These are phyloP conservation scores for Gossypium thurberi DNA, from an alignment of 345 rosid species.

Conservation along the genomic window DNA sequence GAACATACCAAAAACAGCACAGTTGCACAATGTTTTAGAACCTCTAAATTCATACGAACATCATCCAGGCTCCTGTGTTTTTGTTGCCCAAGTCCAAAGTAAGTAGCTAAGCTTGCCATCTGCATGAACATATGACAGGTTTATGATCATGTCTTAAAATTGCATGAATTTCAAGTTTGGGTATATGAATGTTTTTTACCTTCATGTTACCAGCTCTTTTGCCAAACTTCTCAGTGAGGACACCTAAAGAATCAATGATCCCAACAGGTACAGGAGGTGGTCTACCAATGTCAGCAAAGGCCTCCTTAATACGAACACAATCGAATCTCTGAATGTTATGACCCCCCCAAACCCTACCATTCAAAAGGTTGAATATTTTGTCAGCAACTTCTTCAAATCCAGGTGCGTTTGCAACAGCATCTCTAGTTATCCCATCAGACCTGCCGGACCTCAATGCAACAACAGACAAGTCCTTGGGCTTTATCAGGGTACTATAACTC, in stretches of 20 bases:
- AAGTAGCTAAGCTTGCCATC: slow-evolving; percentile 91
- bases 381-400: slow-evolving; percentile 62
- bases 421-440: slow-evolving; percentile 63
- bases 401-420: slow-evolving; percentile 57
- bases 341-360: slow-evolving; percentile 94
- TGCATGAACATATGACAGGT: slow-evolving; percentile 6
- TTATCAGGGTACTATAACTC: slow-evolving; percentile 61
- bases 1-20: slow-evolving; percentile 74
- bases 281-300: slow-evolving; percentile 56
- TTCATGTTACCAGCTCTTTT: slow-evolving; percentile 91
- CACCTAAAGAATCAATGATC: slow-evolving; percentile 74
- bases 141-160: too few species aligned
- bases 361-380: slow-evolving; percentile 47
- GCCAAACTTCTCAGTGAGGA: slow-evolving; percentile 66
- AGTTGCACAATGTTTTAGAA: slow-evolving; percentile 84
- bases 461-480: slow-evolving; percentile 57
- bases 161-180: not conserved
- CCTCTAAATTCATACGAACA: slow-evolving; percentile 87
- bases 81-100: slow-evolving; percentile 87
- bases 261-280: slow-evolving; percentile 62
- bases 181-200: slow-evolving; percentile 31
- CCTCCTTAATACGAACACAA: slow-evolving; percentile 74
- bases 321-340: slow-evolving; percentile 87
- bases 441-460: slow-evolving; percentile 54
- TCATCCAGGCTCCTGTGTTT: slow-evolving; percentile 93